Base-by-base conservation (phyloP, 768 basidiomycete species). In the Mrakia gelida region DNA sequence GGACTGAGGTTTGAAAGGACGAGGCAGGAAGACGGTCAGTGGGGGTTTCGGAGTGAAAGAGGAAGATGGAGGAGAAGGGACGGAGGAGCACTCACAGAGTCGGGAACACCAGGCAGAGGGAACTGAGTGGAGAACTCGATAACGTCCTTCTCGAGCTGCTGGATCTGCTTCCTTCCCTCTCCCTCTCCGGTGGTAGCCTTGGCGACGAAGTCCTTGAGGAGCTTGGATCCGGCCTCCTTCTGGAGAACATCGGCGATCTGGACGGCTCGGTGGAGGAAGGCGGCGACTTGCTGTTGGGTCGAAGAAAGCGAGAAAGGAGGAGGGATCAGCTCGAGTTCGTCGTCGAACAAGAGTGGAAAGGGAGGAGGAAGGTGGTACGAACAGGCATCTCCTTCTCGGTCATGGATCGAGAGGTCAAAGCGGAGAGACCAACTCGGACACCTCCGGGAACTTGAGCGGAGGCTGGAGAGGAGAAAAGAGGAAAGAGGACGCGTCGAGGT, bases 361-460 rank as follows among this genome's bases (percentile, higher is more conserved):
- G 26, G 38, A 45, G 30, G 23, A 30, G 41, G 32, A 28, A n/a
- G 52, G 11, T 28, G 41, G 16, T 5, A 72, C 45, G 38, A n/a
- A 68, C 62, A 84, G 92, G 91, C 85, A 97, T 90, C 84, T 98
- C 95, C 30, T 86, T 88, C 85, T 96, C 93, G 74, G 85, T 86
- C 94, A 99, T 94, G 86, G 95, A 88, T 81, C 96, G 93, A 71
- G 95, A 97, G 6, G 97, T 98, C 54, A 99, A 85, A 16, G 96
- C 94, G 32, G 95, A 90, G 49, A 94, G 94, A 79, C 97, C 97
- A 81, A 99, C 89, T 80, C 97, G 94, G 83, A 99, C 95, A 81
- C 97, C 97, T 81, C 96, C 97, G 67, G 96, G 96, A 1, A 92
- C 92, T 84, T 94, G 93, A 0, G 96, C 97, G 72, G 94, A 96